Evolutionary conservation across 495 filamentous ascomycete genomes (phyloP).

Genomic region (Viridothelium virens): DNA sequence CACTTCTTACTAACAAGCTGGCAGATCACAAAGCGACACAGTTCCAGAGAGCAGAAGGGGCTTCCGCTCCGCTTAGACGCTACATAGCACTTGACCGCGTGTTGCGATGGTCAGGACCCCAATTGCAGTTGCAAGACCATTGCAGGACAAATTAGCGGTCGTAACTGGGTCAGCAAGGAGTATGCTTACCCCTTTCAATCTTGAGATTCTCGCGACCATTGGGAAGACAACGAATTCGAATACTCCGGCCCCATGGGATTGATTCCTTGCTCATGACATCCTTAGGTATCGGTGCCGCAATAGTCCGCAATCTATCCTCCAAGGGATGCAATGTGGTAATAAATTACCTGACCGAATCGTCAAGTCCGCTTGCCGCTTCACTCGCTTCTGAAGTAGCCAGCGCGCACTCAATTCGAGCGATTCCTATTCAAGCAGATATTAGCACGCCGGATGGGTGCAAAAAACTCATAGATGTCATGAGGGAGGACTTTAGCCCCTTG

Average conservation of each 20-base stretch:
- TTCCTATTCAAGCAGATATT: neutral
- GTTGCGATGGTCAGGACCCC: neutral
- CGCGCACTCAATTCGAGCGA: neutral
- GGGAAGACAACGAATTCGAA: no score
- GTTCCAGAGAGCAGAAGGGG: no score
- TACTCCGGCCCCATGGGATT: no score
- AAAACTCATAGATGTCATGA: conserved; percentile 38
- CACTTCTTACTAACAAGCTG: no score
- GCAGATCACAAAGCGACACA: no score
- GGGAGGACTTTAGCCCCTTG: conserved; percentile 45
- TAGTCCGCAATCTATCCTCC: conserved; percentile 2
- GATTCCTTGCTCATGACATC: neutral
- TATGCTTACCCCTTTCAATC: neutral
- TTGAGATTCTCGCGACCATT: neutral
- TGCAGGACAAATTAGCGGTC: neutral
- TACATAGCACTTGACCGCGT: no score
- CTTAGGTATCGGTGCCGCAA: neutral
- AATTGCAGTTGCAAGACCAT: neutral
- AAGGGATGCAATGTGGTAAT: conserved; percentile 1
- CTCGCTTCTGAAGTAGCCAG: neutral
- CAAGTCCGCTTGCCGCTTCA: neutral
- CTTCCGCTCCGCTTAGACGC: no score
- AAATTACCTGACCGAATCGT: neutral
- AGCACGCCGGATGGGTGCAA: neutral
- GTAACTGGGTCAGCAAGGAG: neutral